Percentiles rank a stretch among this genome's conserved stretches.
phyloP scores from a whole-genome alignment of 2,329 filamentous ascomycete species.

The Sclerotinia nivalis region DNA sequence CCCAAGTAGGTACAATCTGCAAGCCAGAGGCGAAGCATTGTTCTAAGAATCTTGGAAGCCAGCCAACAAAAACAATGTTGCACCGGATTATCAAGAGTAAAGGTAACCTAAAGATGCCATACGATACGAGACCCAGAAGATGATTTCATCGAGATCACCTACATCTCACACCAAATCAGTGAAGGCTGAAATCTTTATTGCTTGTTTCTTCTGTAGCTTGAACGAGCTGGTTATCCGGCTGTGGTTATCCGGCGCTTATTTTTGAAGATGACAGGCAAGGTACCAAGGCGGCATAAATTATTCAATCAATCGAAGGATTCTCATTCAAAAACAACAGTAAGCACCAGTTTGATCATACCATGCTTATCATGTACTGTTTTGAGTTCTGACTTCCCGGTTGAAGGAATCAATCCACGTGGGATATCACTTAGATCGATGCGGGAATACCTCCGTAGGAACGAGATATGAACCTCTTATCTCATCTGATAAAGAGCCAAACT shows the following conservation, averaged over 20 bases:
- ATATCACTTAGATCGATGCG: not conserved
- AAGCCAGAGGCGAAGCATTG: conserved; percentile 11
- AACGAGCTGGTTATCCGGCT: not conserved
- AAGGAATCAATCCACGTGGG: not conserved
- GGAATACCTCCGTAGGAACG: not conserved
- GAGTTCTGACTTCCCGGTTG: not conserved
- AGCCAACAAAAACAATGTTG: not conserved
- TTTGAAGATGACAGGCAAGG: not conserved
- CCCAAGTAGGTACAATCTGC: conserved; percentile 9
- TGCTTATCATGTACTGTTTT: not conserved
- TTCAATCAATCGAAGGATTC: not conserved
- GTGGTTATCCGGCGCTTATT: conserved; percentile 2
- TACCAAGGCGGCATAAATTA: not conserved
- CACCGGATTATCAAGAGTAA: not conserved
- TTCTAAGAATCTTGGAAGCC: not conserved
- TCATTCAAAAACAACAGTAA: not conserved
- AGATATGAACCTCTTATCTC: conserved; percentile 1
- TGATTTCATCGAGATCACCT: not conserved
- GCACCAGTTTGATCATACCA: not conserved
- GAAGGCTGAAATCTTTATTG: conserved; percentile 1
- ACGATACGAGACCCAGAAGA: not conserved
- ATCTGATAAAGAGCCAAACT: not conserved
- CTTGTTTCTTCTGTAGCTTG: not conserved
- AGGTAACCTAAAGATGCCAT: too few relatives aligned
- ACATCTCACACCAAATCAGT: not conserved